Evolutionary conservation across 2,329 filamentous ascomycete genomes (phyloP), one percentile per base, ranked within the genome.

Genomic region (Monascus ruber): DNA sequence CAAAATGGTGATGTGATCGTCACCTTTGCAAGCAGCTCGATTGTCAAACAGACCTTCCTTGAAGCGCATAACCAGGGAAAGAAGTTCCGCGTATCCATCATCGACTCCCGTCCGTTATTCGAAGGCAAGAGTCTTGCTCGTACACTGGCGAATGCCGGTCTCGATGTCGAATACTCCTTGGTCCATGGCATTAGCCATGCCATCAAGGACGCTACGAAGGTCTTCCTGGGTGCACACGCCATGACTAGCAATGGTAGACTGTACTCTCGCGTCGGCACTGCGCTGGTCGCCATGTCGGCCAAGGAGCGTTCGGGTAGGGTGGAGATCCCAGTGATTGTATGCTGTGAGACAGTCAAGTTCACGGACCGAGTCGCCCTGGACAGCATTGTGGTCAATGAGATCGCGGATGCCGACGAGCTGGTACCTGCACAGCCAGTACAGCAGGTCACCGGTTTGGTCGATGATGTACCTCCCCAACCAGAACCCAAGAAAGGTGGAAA

Each of bases 301-400:
- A 77, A 81, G 37, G 77, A 83, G 41, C 63, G 61, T 29, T 56
- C 57, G 9, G 62, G 63, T 29, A 64, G 63, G 4, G 71, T 79
- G 17, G 80, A 82, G 42, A 76, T 88, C 31, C 83, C 85, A 1
- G 85, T 96, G 42, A 80, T 93, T 28, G 85, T 93, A 3, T 83
- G 93, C 42, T 94, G 86, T 61, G 89, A 96, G 67, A 91, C 83
- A 4, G 81, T 96, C 66, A 98, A 96, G 65, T 95, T 96, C 60
- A 84, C 91, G 53, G 80, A 86, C 51, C 81, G 86, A 42, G 85
- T 95, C 7, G 84, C 86, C 5, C 77, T 93, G 9, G 91, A 96
- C 64, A 89, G 86, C 24, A 85, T 96, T 48, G 89, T 91, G 33
- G 81, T 86, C 54, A 98, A 98, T 60, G 91, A 98, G 68, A 81